These are phyloP conservation scores for Cladophialophora carrionii DNA, from an alignment of 2,329 filamentous ascomycete species.

Conservation along the genomic window DNA sequence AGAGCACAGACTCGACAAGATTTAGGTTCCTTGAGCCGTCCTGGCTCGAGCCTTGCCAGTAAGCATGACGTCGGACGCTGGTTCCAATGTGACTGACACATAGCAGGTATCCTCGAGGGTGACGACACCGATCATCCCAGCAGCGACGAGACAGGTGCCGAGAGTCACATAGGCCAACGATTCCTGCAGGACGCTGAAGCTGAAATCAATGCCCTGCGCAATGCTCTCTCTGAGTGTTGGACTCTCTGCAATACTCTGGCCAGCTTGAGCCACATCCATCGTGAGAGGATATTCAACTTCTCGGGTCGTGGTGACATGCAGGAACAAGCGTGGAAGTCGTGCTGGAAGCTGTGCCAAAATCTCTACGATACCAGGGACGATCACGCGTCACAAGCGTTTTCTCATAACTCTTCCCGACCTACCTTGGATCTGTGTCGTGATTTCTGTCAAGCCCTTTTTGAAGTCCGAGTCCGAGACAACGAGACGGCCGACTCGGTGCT, in stretches of 20 bases:
- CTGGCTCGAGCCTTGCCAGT: conserved; percentile 43
- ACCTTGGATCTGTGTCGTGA: conserved; percentile 87
- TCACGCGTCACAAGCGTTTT: conserved; percentile 62
- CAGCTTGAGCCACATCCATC: conserved; percentile 79
- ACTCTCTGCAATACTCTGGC: conserved; percentile 89
- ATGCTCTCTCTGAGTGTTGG: conserved; percentile 86
- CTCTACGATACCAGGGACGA: conserved; percentile 82
- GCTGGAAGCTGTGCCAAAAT: conserved; percentile 89
- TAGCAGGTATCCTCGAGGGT: conserved; percentile 43
- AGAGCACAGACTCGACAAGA: conserved; percentile 41
- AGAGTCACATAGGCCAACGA: conserved; percentile 35
- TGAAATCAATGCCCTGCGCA: conserved; percentile 67
- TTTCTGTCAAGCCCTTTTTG: conserved; percentile 89
- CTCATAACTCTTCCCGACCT: conserved; percentile 57
- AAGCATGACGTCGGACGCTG: conserved; percentile 40
- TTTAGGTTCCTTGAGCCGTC: conserved; percentile 39
- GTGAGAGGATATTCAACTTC: conserved; percentile 75
- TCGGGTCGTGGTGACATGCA: conserved; percentile 76
- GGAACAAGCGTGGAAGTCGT: conserved; percentile 89
- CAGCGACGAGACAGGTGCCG: conserved; percentile 36
- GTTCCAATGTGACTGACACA: conserved; percentile 5
- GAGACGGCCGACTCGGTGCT: conserved; percentile 83
- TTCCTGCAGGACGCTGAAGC: conserved; percentile 57
- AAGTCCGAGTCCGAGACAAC: conserved; percentile 76
- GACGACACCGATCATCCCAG: conserved; percentile 38